Evolutionary conservation across 805 yeast genomes (phyloP), one percentile per base, ranked within the genome.

Genomic region (Geotrichum ghanense): DNA sequence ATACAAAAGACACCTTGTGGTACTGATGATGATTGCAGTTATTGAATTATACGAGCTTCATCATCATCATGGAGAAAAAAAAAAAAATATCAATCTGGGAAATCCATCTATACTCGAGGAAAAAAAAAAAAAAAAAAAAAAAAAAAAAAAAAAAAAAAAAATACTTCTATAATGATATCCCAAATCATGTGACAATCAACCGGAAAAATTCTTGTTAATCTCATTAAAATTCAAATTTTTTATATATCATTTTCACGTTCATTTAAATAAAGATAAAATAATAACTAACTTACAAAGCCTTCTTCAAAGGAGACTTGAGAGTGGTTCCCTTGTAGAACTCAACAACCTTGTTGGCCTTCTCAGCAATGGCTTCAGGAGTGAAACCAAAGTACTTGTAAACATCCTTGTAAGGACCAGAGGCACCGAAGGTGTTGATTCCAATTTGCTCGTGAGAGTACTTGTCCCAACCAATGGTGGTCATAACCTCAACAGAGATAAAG

Each of bases 361-460:
- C 72, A 60, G 94, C 90, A 67, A 92, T 74, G 56, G 95, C 96
- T 66, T 86, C 96, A 53, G 90, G 82, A 48, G 95, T 88, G 75
- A 92, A 92, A 56, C 77, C 95, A 59, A 90, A 85, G 73, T 62
- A 71, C 69, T 85, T 78, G 81, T 80, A 92, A 52, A 90, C 76
- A 53, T 83, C 86, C 49, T 70, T 68, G 63, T 82, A 92, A 67
- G 85, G 83, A 66, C 95, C 98, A 51, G 97, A 88, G 52, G 89
- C 92, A 77, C 98, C 98, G 65, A 92, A 92, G 73, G 86, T 79
- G 78, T 87, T 79, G 63, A 92, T 75, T 71, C 97, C 96, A 61
- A 90, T 86, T 69, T 88, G 95, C 74, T 84, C 94, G 73, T 92
- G 98, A 50, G 97, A 78, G 75, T 88, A 92, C 70, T 81, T 84